Base-by-base conservation (phyloP, 2,329 filamentous ascomycete species). In the Paracorniculantispora psalliotae region DNA sequence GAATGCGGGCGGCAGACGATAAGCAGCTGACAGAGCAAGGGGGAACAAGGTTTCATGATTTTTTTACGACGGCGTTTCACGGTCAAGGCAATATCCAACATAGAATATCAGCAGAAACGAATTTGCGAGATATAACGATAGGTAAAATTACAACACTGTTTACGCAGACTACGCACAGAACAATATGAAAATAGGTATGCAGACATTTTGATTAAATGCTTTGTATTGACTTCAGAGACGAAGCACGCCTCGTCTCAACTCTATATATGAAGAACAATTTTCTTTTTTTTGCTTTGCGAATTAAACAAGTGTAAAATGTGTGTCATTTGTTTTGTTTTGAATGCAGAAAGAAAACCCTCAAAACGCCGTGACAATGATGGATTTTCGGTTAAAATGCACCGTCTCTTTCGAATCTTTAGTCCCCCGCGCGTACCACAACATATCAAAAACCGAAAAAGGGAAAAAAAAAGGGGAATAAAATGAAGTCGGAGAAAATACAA, bases 301-400 rank as follows among this genome's bases (percentile, higher is more conserved):
- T 39, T n/a, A 26, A 21, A 46, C 6, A 33, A 10, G 6, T 39
- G 35, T 57, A 52, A 33, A 33, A 33, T 33, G n/a, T 21, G 9
- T n/a, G 35, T 21, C 43, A 48, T 57, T 51, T 25, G 35, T 60
- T 49, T 48, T 57, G 33, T 33, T 44, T 44, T 43, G 25, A 51
- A 35, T 19, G 37, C 44, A 9, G n/a, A n/a, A 35, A 39, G 30
- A 33, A 9, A 48, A 30, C 50, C 46, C 52, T 50, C 59, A 61
- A 61, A 57, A 58, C 59, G 59, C 59, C 59, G 47, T 47, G 53
- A 61, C 59, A 51, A 57, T 61, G 59, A 61, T 59, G 23, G 37
- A 15, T 30, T 46, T 39, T 35, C 44, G 15, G 33, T 47, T 46
- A 44, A 35, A 13, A 53, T 54, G 51, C 39, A 37, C 52, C 39